Conservation (phyloP, 768 basidiomycete genomes). For the Chalciporus pseudorubinellus region DNA sequence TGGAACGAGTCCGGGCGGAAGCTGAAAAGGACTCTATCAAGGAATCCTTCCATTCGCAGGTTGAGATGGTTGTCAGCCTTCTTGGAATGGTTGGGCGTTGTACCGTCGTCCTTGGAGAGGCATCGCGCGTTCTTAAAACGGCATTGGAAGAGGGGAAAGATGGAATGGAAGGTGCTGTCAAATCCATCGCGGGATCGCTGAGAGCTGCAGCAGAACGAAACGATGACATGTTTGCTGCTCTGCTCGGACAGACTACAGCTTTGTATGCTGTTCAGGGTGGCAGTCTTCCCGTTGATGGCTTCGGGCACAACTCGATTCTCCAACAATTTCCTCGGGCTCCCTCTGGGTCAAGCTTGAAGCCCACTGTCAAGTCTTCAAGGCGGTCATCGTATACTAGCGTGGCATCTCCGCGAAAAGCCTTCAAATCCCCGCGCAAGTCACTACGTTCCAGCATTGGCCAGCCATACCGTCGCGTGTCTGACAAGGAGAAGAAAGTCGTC, state of each 20-base stretch:
- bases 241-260: conserved; percentile 68
- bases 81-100: conserved; percentile 80
- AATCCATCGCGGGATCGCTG: conserved; percentile 51
- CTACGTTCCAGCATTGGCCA: conserved; percentile 61
- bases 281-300: conserved; percentile 42
- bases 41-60: conserved; percentile 61
- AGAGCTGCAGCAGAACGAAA: conserved; percentile 60
- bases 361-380: conserved; percentile 40
- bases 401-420: conserved; percentile 48
- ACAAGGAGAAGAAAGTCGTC: conserved; percentile 73
- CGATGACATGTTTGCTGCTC: conserved; percentile 61
- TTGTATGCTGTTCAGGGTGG: conserved; percentile 46
- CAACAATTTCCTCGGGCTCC: conserved; percentile 43
- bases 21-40: conserved; percentile 62
- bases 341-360: conserved; percentile 50
- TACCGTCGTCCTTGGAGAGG: conserved; percentile 67
- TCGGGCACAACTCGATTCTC: conserved; percentile 47
- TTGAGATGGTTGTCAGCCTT: conserved; percentile 64
- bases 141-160: conserved; percentile 37
- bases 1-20: conserved; percentile 67
- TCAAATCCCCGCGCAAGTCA: conserved; percentile 69
- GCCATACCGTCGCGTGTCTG: conserved; percentile 62
- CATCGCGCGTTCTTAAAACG: conserved; percentile 41
- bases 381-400: conserved; percentile 41
- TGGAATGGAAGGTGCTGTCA: conserved; percentile 41